Percentiles rank a stretch among this genome's conserved stretches.
Evolutionary conservation across 306 rosid genomes (phyloP).

Genomic region (Vigna hirtella): DNA sequence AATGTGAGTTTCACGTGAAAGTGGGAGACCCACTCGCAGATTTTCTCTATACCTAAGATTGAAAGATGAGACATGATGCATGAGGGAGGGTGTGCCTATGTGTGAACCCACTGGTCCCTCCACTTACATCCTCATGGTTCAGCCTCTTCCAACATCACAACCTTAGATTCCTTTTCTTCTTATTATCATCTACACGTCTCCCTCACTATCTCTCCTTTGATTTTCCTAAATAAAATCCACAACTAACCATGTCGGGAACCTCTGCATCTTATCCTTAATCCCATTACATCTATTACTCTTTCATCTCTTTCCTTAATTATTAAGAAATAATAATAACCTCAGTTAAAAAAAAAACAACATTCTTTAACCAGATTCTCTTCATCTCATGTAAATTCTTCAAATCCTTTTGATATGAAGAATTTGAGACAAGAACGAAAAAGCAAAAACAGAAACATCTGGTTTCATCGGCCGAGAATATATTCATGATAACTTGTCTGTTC

Average conservation of each 20-base stretch:
- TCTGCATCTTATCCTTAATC: conserved; percentile 28
- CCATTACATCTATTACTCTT: too few species aligned
- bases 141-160: conserved; percentile 26
- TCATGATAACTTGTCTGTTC: conserved; percentile 7
- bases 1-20: conserved; percentile 57
- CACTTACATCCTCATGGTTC: not conserved
- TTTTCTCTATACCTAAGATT: not conserved
- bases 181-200: not conserved
- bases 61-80: conserved; percentile 14
- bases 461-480: not conserved
- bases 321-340: not conserved
- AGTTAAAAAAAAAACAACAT: too few species aligned
- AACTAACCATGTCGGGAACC: not conserved
- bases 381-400: too few species aligned
- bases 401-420: too few species aligned
- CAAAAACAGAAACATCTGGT: not conserved
- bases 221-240: not conserved
- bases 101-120: not conserved
- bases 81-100: conserved; percentile 36
- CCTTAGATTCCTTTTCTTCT: conserved; percentile 33
- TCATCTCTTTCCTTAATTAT: not conserved
- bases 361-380: too few species aligned
- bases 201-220: not conserved
- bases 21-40: not conserved
- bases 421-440: not conserved